Evolutionary conservation across 2,329 filamentous ascomycete genomes (phyloP), one percentile per base, ranked within the genome.

Genomic region (Ceratocystis papillata): DNA sequence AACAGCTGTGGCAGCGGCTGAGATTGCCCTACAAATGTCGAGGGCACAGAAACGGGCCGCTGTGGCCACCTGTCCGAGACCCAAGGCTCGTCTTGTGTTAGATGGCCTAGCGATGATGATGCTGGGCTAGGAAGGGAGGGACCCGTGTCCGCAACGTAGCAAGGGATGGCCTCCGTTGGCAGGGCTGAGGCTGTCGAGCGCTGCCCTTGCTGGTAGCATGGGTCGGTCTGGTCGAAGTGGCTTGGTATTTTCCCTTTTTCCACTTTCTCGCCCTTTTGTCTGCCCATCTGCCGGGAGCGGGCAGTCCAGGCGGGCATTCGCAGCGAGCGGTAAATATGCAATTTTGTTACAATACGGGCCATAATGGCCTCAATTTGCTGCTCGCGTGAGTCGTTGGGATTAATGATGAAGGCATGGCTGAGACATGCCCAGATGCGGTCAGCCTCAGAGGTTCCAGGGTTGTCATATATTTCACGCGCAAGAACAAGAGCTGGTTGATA

Each of bases 401-500:
- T 80, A 33, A 86, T 76, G 63, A 84, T 81, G 72, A 89, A 91
- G 28, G 88, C 84, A 72, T 85, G 90, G 72, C 91, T 87, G 30
- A 90, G 76, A 70, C 85, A 87, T 44, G 77, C 76, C 87, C 88
- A 90, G 67, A 90, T 87, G 7, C 87, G 81, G 28, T 82, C 79
- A 1, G 84, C 83, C 68, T 87, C 80, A 63, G 79, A 79, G 61
- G 80, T 78, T 64, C 80, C 76, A 0, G 84, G 82, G 50, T 80
- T 79, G 60, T 81, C 80, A 72, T 84, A 87, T 3, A 89, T 76
- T 72, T 91, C 87, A 25, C 83, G 81, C 5, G 89, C 78, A 25
- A 92, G 77, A 0, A 91, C 78, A 41, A 91, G 78, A 0, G 87
- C 86, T 3, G 82, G 80, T 71, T 90, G 88, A 73, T 86, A 89